Base-by-base conservation (phyloP, 2,329 filamentous ascomycete genomes). In the Dactylonectria macrodidyma region DNA sequence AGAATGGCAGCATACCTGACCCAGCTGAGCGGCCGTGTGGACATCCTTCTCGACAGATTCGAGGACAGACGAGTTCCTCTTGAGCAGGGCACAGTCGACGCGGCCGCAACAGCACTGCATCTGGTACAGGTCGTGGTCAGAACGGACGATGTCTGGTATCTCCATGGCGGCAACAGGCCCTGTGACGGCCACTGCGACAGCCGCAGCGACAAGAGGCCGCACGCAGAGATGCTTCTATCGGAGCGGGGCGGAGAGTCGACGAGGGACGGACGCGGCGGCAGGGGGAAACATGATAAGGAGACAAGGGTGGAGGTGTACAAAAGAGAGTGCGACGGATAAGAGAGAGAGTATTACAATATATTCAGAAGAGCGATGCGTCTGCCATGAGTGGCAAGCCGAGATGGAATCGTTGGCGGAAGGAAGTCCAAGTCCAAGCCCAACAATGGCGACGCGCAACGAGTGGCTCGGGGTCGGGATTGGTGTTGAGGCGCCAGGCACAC, bases 21-120 rank as follows among this genome's bases (percentile, higher is more conserved):
- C 96, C 76, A 98, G 88, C 79, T 92, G 89, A 56, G 95, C 96
- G 47, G 96, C 96, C 59, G 90, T 94, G 75, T 91, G 91, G 61
- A 98, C 93, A 83, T 98, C 94, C 75, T 92, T 92, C 82, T 98
- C 95, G 71, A 98, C 87, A 68, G 89, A 92, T 74, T 94, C 91
- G 54, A 98, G 86, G 70, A 94, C 87, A 52, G 88, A 87, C 80
- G 91, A 91, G 82, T 95, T 98, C 82, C 95, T 92, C 80, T 89
- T 90, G 69, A 98, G 87, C 79, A 93, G 94, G 73, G 91, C 88
- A 81, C 95, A 98, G 76, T 94, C 91, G 69, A 86, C 79, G 72
- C 90, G 91, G 64, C 95, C 95, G 84, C 95, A 99, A 84, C 95
- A 99, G 86, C 96, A 98, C 58, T 82, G 84, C 70, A 90, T 78